Evolutionary conservation across 2,329 filamentous ascomycete species (phyloP), one percentile per base, ranked within the genome.

Genomic region (Epichloe bromicola): DNA sequence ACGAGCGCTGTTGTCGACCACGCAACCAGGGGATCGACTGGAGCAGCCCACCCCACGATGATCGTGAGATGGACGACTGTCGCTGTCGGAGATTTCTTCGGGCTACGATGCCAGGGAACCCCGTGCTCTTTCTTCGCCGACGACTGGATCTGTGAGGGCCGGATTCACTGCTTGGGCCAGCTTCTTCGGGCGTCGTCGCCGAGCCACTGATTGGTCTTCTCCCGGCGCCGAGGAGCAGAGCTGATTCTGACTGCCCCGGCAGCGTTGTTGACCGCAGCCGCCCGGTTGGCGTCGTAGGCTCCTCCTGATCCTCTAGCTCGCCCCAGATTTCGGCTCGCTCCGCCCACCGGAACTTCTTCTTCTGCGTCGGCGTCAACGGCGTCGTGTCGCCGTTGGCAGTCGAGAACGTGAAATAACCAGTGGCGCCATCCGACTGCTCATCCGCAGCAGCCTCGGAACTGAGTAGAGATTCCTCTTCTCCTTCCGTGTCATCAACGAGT

Each of bases 321-420:
- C 82, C 86, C 89, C 88, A 95, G 34, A 95, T 93, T 59, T 93
- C 86, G 37, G 81, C 82, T 1, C 80, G 79, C 62, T 93, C 86
- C 51, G 79, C 71, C 73, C 78, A 79, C 49, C 80, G 63, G 39
- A 70, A 74, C 17, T 73, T 75, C 57, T 72, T 73, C 60, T 72
- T 74, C 51, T 70, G 71, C 8, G 26, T 30, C 10, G 26, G 26
- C 26, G 26, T 30, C 20, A 46, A 58, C 15, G 64, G 62, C 5
- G 66, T 66, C 4, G 61, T 65, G 49, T 73, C 68, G 20, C 64
- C 65, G 59, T 57, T 68, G 38, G 52, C 61, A 46, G 61, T 65
- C 1, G 64, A 63, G 55, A 79, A 78, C 0, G 77, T 80, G 53
- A 78, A 76, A 37, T 70, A 67, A 23, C 65, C 63, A 20, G 65